Evolutionary conservation across 108 stramenopile genomes (phyloP), one percentile per base, ranked within the genome.

Genomic region (Discostella pseudostelligera): DNA sequence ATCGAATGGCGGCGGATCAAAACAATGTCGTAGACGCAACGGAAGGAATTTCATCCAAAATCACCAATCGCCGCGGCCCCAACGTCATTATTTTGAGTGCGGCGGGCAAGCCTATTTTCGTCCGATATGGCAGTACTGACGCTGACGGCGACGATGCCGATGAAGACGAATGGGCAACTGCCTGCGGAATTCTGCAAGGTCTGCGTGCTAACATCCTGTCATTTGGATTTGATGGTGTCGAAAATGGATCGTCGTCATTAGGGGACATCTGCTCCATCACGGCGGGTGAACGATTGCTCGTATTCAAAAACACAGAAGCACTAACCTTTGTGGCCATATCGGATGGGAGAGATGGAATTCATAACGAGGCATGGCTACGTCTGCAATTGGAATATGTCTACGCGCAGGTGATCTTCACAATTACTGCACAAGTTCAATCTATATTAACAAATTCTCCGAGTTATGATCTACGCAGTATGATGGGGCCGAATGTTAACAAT

Each of bases 61-160:
- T 32, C 32, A 32, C 32, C 32, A 2, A 28, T 25, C 53, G 32
- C 32, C 51, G 59, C 12, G 79, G 79, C 4, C 79, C 79, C 13
- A 91, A 91, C 69, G 70, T 88, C 16, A 61, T 92, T 45, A 73
- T 92, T 50, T 76, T 89, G 80, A 88, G 77, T 51, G 81, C 78
- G 14, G 84, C 86, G 6, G 90, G 90, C 17, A 92, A 92, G 48
- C 87, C 87, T 24, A 80, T 92, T 10, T 92, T 87, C 49, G 77
- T 80, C 0, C 74, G 83, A 5, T 74, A 83, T 65, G 84, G 78
- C 36, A 36, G 43, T 7, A 25, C 28, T 59, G 22, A 11, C 8
- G 65, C 53, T 3, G 39, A 55, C 2, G 42, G 20, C 10, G 60
- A 21, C 43, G 60, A 62, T 10, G 54, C 26, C 14, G 49, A 72